Conservation (phyloP, 2,329 filamentous ascomycete genomes). For the Xenoacremonium recifei region DNA sequence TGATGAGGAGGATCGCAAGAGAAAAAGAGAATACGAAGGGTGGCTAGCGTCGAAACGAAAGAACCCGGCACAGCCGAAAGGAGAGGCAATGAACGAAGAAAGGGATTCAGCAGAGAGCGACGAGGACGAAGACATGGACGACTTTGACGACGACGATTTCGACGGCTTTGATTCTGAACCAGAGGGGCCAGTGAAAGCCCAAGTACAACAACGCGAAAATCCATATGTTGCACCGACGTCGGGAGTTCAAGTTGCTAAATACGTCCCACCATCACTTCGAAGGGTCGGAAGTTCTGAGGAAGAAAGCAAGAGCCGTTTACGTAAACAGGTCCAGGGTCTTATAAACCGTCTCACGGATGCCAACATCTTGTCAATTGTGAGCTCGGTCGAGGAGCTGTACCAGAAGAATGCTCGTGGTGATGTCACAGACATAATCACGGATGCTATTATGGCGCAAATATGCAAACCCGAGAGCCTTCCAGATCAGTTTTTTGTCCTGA, state of each 20-base stretch:
- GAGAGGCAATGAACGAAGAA: conserved; percentile 23
- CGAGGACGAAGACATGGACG: conserved; percentile 23
- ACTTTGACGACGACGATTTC: conserved; percentile 35
- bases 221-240: conserved; percentile 76
- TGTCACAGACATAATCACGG: conserved; percentile 77
- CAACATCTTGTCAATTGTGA: conserved; percentile 80
- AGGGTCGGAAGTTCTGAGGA: conserved; percentile 60
- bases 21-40: conserved; percentile 55
- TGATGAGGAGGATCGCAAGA: conserved; percentile 56
- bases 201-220: conserved; percentile 67
- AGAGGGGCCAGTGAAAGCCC: conserved; percentile 29
- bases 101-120: conserved; percentile 11
- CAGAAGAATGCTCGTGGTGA: conserved; percentile 81
- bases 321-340: conserved; percentile 80
- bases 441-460: conserved; percentile 75
- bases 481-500: conserved; percentile 87
- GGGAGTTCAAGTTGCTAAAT: conserved; percentile 60
- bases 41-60: conserved; percentile 60
- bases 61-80: conserved; percentile 35
- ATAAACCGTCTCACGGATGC: conserved; percentile 92
- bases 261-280: conserved; percentile 83
- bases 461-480: conserved; percentile 75
- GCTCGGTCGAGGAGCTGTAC: conserved; percentile 81
- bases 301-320: conserved; percentile 67
- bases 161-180: conserved; percentile 38